Evolutionary conservation across 306 rosid species (phyloP).

Genomic region (Acacia melanoxylon): DNA sequence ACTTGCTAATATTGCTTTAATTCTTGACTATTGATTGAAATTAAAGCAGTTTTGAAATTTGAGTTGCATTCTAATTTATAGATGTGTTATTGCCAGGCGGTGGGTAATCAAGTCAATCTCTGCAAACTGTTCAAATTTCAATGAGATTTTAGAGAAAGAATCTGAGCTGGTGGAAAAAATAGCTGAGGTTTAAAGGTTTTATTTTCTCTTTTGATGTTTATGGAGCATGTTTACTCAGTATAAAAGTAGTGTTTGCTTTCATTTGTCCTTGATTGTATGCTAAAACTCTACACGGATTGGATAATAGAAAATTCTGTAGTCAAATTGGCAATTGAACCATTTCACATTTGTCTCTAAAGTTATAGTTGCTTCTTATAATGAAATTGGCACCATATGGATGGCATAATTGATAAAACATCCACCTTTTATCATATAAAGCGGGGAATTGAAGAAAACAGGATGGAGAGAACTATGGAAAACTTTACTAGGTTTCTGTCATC

Average conservation of each 20-base stretch:
- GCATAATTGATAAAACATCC: slow-evolving; percentile 8
- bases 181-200: slow-evolving; percentile 75
- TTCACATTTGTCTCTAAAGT: slow-evolving; percentile 1
- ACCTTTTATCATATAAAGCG: not conserved
- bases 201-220: slow-evolving; percentile 24
- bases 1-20: not conserved
- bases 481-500: slow-evolving; percentile 20
- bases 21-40: slow-evolving; percentile 23
- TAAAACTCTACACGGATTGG: not conserved
- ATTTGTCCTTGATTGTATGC: not conserved
- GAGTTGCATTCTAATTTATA: slow-evolving; percentile 29
- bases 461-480: not conserved
- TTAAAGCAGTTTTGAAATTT: slow-evolving; percentile 16
- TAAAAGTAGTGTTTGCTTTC: no score
- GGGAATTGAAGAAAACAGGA: not conserved
- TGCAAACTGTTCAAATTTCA: slow-evolving; percentile 57
- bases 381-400: slow-evolving; percentile 3
- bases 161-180: slow-evolving; percentile 94
- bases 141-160: slow-evolving; percentile 76
- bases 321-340: slow-evolving; percentile 14
- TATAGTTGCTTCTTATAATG: slow-evolving; percentile 1
- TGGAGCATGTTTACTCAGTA: slow-evolving; percentile 10
- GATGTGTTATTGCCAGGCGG: slow-evolving; percentile 61
- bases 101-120: slow-evolving; percentile 88
- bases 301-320: not conserved